A percentile compares a stretch with the other conserved stretches of the same genome.
Evolutionary conservation across 345 rosid species (phyloP).

Genomic region (sweet orange (Citrus sinensis)): DNA sequence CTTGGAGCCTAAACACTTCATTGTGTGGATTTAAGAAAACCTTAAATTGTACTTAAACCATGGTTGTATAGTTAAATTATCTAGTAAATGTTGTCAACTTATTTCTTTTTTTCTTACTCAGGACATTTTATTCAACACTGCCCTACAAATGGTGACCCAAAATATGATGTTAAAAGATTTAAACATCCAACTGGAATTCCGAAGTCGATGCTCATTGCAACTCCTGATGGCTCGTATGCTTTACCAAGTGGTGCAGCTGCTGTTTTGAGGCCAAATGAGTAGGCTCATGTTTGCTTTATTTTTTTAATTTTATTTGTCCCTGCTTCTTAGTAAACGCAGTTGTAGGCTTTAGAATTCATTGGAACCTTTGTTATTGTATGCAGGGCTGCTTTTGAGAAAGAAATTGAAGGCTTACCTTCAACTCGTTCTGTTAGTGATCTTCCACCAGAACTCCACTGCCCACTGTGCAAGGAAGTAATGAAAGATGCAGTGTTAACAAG

Average conservation of each 20-base stretch:
- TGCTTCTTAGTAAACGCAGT: not conserved
- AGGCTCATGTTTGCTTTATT: conserved; percentile 20
- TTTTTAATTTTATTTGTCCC: not conserved
- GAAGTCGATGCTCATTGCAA: conserved; percentile 93
- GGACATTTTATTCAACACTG: conserved; percentile 99
- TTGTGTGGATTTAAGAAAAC: not conserved
- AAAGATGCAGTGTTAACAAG: conserved; percentile 91
- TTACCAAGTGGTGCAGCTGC: conserved; percentile 98
- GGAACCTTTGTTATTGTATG: not conserved
- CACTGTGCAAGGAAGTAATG: conserved; percentile 93
- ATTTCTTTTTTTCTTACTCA: conserved; percentile 22
- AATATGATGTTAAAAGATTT: conserved; percentile 79
- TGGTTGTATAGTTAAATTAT: not conserved
- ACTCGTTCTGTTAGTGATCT: conserved; percentile 89
- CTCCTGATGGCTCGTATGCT: conserved; percentile 95
- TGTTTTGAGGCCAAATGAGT: conserved; percentile 95
- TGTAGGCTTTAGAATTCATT: not conserved
- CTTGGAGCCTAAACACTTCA: not conserved
- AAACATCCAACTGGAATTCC: conserved; percentile 98
- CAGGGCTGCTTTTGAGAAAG: conserved; percentile 99
- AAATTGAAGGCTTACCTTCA: conserved; percentile 90
- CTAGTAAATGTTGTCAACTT: not conserved
- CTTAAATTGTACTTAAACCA: not conserved
- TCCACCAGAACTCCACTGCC: conserved; percentile 96
- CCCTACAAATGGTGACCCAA: conserved; percentile 98